Percentiles rank a stretch among this genome's conserved stretches.
These are phyloP conservation scores for Bjerkandera adusta DNA, from an alignment of 1,284 basidiomycete species.

Conservation along the genomic window DNA sequence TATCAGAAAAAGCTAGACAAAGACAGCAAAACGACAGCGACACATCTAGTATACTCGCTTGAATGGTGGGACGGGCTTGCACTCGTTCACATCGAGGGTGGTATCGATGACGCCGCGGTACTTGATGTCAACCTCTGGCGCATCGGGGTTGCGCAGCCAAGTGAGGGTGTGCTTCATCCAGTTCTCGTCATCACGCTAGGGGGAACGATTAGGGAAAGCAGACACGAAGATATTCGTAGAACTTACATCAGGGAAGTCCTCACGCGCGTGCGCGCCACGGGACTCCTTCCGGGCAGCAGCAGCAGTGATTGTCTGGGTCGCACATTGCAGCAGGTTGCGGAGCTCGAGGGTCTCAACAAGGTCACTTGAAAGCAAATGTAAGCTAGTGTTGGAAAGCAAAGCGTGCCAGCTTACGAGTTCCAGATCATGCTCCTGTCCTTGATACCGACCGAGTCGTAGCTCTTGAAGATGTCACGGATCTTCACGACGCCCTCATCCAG, in stretches of 20 bases:
- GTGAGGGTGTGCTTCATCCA: conserved; percentile 97
- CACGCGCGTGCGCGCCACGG: conserved; percentile 96
- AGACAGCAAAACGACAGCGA: not conserved
- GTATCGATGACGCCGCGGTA: conserved; percentile 86
- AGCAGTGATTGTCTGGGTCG: conserved; percentile 93
- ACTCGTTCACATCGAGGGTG: conserved; percentile 95
- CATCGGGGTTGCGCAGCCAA: conserved; percentile 74
- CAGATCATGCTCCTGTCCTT: conserved; percentile 99
- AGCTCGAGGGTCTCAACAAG: conserved; percentile 97
- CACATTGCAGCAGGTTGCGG: conserved; percentile 92
- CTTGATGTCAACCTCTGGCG: conserved; percentile 84
- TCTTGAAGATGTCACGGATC: conserved; percentile 84
- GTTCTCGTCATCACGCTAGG: conserved; percentile 79
- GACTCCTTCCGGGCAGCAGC: conserved; percentile 97
- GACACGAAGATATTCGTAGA: not conserved
- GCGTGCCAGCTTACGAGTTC: conserved; percentile 74
- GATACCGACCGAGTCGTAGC: conserved; percentile 89
- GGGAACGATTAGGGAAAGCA: conserved; percentile 7
- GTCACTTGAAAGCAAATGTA: conserved; percentile 52
- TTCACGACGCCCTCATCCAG: conserved; percentile 93
- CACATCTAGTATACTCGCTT: conserved; percentile 75
- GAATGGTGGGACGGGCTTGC: conserved; percentile 87
- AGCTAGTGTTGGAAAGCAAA: not conserved
- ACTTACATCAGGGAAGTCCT: conserved; percentile 88
- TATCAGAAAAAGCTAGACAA: not conserved